phyloP scores from a whole-genome alignment of 768 basidiomycete species.

The Agrocybe chaxingu region DNA sequence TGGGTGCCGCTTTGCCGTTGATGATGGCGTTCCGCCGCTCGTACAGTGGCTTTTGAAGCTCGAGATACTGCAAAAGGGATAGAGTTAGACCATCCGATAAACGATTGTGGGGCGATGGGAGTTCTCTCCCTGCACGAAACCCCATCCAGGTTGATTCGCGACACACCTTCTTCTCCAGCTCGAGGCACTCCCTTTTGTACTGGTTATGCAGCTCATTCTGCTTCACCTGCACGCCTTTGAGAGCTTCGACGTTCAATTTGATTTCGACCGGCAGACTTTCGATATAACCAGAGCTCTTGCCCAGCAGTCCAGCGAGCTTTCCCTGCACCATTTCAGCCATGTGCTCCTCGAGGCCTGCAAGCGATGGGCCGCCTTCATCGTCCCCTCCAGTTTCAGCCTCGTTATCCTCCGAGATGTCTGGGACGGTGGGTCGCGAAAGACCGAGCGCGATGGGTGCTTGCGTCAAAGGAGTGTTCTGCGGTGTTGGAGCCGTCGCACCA shows the following conservation, averaged over 20 bases:
- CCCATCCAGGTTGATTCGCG: not conserved
- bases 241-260: slow-evolving; percentile 81
- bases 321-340: slow-evolving; percentile 87
- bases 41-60: slow-evolving; percentile 80
- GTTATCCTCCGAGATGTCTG: slow-evolving; percentile 82
- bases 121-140: no score
- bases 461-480: slow-evolving; percentile 87
- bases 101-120: not conserved
- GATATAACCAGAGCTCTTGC: slow-evolving; percentile 93
- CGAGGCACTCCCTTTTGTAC: slow-evolving; percentile 93
- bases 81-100: not conserved
- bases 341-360: slow-evolving; percentile 49
- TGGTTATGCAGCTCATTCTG: slow-evolving; percentile 89
- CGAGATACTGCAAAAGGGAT: slow-evolving; percentile 53
- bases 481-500: slow-evolving; percentile 80
- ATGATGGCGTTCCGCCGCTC: slow-evolving; percentile 84
- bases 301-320: slow-evolving; percentile 80
- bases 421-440: slow-evolving; percentile 84
- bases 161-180: slow-evolving; percentile 91
- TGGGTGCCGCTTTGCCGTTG: slow-evolving; percentile 69
- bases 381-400: slow-evolving; percentile 59
- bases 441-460: slow-evolving; percentile 77
- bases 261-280: slow-evolving; percentile 80
- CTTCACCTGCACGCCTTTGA: slow-evolving; percentile 92
- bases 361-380: slow-evolving; percentile 31